These are phyloP conservation scores for Neurospora sp. DNA, from an alignment of 2,329 filamentous ascomycete genomes.

Conservation along the genomic window DNA sequence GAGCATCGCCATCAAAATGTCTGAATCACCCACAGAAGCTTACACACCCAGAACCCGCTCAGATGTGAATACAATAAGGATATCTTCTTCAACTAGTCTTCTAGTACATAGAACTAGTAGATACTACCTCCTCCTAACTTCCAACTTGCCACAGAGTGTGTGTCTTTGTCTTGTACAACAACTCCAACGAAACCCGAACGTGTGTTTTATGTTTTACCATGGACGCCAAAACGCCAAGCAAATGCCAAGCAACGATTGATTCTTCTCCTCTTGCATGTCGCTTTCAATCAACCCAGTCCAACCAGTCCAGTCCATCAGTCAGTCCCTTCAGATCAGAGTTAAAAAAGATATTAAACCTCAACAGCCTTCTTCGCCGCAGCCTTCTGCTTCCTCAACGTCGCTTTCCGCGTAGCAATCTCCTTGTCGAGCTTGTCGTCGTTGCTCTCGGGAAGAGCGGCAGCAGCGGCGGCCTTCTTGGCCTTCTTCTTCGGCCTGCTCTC, in stretches of 20 bases:
- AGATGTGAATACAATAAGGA: background rate
- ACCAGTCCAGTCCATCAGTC: background rate
- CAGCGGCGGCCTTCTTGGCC: constrained; percentile 30
- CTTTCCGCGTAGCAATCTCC: constrained; percentile 50
- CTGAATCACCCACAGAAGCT: background rate
- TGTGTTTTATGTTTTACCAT: constrained; percentile 9
- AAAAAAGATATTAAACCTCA: constrained; percentile 8
- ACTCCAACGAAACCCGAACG: background rate
- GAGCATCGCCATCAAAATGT: background rate
- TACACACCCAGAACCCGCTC: background rate
- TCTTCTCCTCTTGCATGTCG: background rate
- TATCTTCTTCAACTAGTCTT: background rate
- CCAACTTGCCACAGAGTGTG: background rate
- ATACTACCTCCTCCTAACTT: background rate
- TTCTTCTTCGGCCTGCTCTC: constrained; percentile 30
- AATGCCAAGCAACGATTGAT: constrained; percentile 1
- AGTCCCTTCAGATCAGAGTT: background rate
- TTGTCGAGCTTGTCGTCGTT: constrained; percentile 45
- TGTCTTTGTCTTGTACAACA: background rate
- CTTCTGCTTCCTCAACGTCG: constrained; percentile 49
- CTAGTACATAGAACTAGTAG: background rate
- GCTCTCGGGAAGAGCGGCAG: constrained; percentile 25
- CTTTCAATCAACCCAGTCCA: background rate
- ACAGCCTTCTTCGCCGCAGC: constrained; percentile 35
- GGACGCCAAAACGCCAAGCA: constrained; percentile 18